Base-by-base conservation (phyloP, 495 filamentous ascomycete genomes). In the Aspergillus mulundensis region DNA sequence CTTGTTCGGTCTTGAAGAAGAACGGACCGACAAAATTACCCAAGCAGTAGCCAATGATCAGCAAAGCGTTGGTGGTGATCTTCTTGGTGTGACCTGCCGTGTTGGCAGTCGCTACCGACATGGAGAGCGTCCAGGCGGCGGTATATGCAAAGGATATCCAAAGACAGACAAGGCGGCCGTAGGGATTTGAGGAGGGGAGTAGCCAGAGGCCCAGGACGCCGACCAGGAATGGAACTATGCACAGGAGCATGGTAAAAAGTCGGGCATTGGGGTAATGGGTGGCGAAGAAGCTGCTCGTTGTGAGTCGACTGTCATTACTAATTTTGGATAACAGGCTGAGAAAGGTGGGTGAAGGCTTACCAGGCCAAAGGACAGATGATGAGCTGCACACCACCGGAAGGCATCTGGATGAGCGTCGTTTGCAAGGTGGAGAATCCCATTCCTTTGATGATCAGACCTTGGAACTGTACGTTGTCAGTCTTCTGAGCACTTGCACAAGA, bases 21-120 rank as follows among this genome's bases (percentile, higher is more conserved):
- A 80, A 79, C 36, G 81, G 76, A 8, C 77, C 74, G 58, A 78
- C 76, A 34, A 81, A 80, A 66, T 82, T 84, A 1, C 79, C 80
- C n/a, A 81, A 66, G 51, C 78, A 83, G 57, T 82, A 84, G 3
- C 74, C 77, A 15, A 66, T 65, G 41, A 72, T 70, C 16, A 69
- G 15, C 15, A 67, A 34, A 2, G 65, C 62, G 12, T 60, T 61
- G 0, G 61, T 60, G 0, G 65, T 60, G 36, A 61, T 61, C 20
- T 67, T 69, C 43, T 71, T 71, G 2, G 68, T 61, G 30, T 64
- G 67, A 1, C 64, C 80, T 15, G 32, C 32, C 2, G 32, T 36
- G 25, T 36, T 36, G 12, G 32, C 32, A 10, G 32, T 36, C 12
- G 20, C 18, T 2, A 44, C 18, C 10, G 41, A 44, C 41, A 44